A percentile compares a stretch with the other conserved stretches of the same genome.
Evolutionary conservation across 1,284 basidiomycete genomes (phyloP).

Genomic region (Apiotrichum mycotoxinovorans): DNA sequence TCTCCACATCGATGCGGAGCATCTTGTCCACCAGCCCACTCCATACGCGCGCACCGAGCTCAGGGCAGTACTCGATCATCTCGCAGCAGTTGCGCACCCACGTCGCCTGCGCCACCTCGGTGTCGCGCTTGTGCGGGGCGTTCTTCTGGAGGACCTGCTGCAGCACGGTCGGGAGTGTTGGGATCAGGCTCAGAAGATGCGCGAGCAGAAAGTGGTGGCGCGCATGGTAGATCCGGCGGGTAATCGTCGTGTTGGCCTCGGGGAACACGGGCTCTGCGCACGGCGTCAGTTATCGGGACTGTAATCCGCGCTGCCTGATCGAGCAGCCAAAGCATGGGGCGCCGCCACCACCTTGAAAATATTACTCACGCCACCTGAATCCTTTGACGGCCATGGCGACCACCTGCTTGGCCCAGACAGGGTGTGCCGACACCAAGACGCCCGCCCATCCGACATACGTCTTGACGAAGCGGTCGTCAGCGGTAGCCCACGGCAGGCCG

Average conservation of each 20-base stretch:
- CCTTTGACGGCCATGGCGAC: constrained; percentile 76
- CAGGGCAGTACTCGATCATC: constrained; percentile 83
- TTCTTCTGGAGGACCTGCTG: constrained; percentile 76
- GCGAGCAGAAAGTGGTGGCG: constrained; percentile 79
- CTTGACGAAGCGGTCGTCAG: constrained; percentile 71
- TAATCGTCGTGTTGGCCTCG: constrained; percentile 52
- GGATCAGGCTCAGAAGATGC: constrained; percentile 81
- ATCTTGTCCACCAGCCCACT: constrained; percentile 83
- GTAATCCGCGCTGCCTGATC: not conserved
- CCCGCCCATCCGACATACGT: constrained; percentile 83
- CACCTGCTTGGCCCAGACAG: constrained; percentile 84
- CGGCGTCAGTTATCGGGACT: not conserved
- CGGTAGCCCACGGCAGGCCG: constrained; percentile 84
- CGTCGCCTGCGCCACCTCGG: constrained; percentile 72
- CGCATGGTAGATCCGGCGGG: constrained; percentile 78
- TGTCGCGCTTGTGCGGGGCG: constrained; percentile 92
- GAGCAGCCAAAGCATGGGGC: not conserved
- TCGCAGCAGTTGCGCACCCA: constrained; percentile 88
- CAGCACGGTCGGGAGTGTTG: constrained; percentile 79
- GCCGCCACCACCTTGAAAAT: not conserved
- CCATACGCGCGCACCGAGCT: constrained; percentile 78
- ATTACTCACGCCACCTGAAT: constrained; percentile 75
- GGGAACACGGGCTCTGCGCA: constrained; percentile 24
- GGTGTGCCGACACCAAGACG: constrained; percentile 86
- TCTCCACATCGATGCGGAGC: constrained; percentile 95